These are phyloP conservation scores for Aristolochia fimbriata DNA, from an alignment of 164 flowering plant species.

Conservation along the genomic window DNA sequence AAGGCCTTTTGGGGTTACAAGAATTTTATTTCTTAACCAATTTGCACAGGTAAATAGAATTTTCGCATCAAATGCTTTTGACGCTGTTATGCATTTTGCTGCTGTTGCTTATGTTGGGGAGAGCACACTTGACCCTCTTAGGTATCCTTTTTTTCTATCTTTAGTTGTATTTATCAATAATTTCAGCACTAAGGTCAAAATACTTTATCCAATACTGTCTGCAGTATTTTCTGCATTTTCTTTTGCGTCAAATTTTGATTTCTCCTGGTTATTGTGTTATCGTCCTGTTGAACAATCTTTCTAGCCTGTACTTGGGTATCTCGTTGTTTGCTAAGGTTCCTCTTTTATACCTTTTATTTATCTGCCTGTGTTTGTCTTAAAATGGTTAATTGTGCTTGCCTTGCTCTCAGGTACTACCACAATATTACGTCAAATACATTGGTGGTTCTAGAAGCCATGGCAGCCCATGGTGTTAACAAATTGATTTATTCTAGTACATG, in stretches of 20 bases:
- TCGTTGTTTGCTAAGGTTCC: too few species aligned
- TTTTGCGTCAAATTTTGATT: too few species aligned
- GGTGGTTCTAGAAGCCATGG: constrained; percentile 82
- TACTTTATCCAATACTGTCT: too few species aligned
- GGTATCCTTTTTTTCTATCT: constrained; percentile 30
- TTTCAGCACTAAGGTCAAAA: too few species aligned
- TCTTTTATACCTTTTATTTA: too few species aligned
- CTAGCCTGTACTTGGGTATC: too few species aligned
- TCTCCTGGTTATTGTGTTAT: too few species aligned
- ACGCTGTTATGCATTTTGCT: constrained; percentile 99
- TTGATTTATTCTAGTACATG: constrained; percentile 89
- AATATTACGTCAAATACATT: constrained; percentile 93
- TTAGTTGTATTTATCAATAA: not conserved
- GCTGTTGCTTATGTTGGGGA: constrained; percentile 99
- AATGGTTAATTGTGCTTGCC: too few species aligned
- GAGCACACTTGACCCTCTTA: constrained; percentile 89
- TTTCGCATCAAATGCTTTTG: constrained; percentile 87
- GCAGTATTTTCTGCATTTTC: too few species aligned
- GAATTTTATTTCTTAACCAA: constrained; percentile 26
- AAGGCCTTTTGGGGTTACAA: not conserved
- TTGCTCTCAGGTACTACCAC: constrained; percentile 73
- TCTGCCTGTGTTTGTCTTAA: too few species aligned
- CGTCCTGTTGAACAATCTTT: too few species aligned
- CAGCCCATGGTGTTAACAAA: constrained; percentile 68
- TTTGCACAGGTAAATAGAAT: constrained; percentile 60